These are phyloP conservation scores for Citrus glauca DNA, from an alignment of 345 rosid genomes.

Conservation along the genomic window DNA sequence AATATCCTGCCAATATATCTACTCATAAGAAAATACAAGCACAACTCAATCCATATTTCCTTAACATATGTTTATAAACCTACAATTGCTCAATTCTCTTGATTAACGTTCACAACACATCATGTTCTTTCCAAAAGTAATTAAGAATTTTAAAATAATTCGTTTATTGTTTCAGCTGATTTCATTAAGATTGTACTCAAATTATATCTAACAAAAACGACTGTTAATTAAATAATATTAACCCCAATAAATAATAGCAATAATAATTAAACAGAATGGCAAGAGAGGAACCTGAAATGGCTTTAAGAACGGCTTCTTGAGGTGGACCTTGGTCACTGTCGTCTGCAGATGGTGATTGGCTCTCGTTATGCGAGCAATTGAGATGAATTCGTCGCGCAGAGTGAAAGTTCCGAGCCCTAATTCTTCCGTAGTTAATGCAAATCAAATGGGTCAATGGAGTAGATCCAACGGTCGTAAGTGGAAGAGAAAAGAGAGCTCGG, in stretches of 20 bases:
- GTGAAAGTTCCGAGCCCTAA: slow-evolving; percentile 32
- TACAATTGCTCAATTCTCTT: not conserved
- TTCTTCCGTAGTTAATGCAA: slow-evolving; percentile 24
- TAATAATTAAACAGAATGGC: not conserved
- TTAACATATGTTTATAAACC: not conserved
- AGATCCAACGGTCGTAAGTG: slow-evolving; percentile 24
- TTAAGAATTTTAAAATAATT: not conserved
- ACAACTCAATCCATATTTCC: not conserved
- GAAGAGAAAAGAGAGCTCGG: slow-evolving; percentile 27
- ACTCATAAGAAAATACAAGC: no score
- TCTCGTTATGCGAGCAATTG: slow-evolving; percentile 34
- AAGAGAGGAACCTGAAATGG: slow-evolving; percentile 67
- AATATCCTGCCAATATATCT: not conserved
- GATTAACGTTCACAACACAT: not conserved
- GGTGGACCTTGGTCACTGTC: slow-evolving; percentile 74
- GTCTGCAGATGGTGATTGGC: slow-evolving; percentile 19
- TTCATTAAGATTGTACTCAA: not conserved
- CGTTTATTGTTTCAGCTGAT: not conserved
- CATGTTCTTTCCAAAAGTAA: not conserved
- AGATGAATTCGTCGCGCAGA: slow-evolving; percentile 20
- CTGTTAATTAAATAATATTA: not conserved
- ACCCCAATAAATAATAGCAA: not conserved
- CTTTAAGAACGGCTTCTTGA: slow-evolving; percentile 93
- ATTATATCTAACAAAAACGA: not conserved
- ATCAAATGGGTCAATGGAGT: slow-evolving; percentile 20